Conservation (phyloP, 2,329 filamentous ascomycete genomes). For the Rugonectria rugulosa region DNA sequence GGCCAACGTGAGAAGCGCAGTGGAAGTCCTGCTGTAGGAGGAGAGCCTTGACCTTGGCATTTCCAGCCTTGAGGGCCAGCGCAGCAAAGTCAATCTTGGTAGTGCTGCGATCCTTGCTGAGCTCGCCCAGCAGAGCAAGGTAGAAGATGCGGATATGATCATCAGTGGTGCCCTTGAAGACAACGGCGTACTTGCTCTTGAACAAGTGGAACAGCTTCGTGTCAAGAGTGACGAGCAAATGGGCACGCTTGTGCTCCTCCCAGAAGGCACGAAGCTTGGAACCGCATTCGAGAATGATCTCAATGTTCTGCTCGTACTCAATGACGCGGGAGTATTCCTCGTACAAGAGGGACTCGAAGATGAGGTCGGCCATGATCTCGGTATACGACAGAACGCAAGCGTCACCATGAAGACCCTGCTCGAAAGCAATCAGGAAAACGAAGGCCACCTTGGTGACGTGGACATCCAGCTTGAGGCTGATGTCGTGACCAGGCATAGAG, state of each 20-base stretch:
- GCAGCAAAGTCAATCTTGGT: conserved; percentile 48
- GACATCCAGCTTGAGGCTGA: conserved; percentile 48
- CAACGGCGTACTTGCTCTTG: conserved; percentile 42
- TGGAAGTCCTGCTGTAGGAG: conserved; percentile 48
- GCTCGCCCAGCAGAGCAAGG: conserved; percentile 48
- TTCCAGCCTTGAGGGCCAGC: conserved; percentile 44
- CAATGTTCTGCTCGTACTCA: conserved; percentile 28
- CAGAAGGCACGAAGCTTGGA: conserved; percentile 37
- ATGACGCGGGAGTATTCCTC: conserved; percentile 36
- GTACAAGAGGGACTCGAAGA: conserved; percentile 35
- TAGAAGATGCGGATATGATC: conserved; percentile 49
- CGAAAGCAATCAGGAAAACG: conserved; percentile 55
- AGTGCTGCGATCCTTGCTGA: conserved; percentile 43
- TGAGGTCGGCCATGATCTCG: conserved; percentile 45
- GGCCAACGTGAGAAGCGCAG: conserved; percentile 52
- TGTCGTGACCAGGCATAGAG: conserved; percentile 45
- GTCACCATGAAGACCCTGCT: conserved; percentile 48
- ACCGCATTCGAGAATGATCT: conserved; percentile 34
- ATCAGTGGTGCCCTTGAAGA: conserved; percentile 37
- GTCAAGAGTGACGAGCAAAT: conserved; percentile 46
- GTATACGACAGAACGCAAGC: conserved; percentile 47
- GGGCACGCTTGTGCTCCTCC: conserved; percentile 39
- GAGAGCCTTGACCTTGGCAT: conserved; percentile 44
- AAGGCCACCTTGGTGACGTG: conserved; percentile 48
- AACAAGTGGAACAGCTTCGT: conserved; percentile 49